Evolutionary conservation across 148 eudicot genomes (phyloP).

Genomic region (Beta vulgaris): DNA sequence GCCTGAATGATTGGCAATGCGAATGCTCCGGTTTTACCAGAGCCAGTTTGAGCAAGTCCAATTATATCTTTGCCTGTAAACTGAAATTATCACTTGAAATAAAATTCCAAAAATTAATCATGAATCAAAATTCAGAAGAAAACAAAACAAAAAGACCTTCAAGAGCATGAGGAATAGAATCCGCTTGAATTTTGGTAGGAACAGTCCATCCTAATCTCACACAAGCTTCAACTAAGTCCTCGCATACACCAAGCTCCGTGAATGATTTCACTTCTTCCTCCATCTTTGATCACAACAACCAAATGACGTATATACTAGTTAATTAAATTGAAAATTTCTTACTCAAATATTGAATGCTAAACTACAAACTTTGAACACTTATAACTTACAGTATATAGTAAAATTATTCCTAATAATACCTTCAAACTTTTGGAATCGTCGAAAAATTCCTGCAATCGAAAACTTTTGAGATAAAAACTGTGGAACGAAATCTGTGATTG

Average conservation of each 20-base stretch:
- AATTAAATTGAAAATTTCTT: too few relatives aligned
- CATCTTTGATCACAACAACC: too few relatives aligned
- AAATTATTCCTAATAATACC: too few relatives aligned
- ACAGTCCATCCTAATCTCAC: constrained; percentile 54
- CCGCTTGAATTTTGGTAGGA: constrained; percentile 73
- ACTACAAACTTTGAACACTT: too few relatives aligned
- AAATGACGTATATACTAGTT: too few relatives aligned
- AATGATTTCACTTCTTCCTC: constrained; percentile 45
- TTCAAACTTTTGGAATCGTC: too few relatives aligned
- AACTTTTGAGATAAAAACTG: too few relatives aligned
- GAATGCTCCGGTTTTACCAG: constrained; percentile 95
- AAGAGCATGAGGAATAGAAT: constrained; percentile 75
- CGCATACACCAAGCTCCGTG: constrained; percentile 62
- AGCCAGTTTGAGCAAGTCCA: constrained; percentile 94
- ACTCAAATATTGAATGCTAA: too few relatives aligned
- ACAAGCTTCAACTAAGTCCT: constrained; percentile 70
- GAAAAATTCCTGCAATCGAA: too few relatives aligned
- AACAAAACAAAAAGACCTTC: constrained; percentile 42
- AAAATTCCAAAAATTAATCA: too few relatives aligned
- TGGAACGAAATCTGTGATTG: too few relatives aligned
- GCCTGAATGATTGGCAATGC: constrained; percentile 82
- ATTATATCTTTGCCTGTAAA: constrained; percentile 85
- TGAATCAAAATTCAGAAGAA: not conserved
- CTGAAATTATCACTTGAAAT: constrained; percentile 23
- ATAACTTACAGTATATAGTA: too few relatives aligned